Conservation (phyloP, 257 asterid genomes). For the Nyctanthes arbortristis region DNA sequence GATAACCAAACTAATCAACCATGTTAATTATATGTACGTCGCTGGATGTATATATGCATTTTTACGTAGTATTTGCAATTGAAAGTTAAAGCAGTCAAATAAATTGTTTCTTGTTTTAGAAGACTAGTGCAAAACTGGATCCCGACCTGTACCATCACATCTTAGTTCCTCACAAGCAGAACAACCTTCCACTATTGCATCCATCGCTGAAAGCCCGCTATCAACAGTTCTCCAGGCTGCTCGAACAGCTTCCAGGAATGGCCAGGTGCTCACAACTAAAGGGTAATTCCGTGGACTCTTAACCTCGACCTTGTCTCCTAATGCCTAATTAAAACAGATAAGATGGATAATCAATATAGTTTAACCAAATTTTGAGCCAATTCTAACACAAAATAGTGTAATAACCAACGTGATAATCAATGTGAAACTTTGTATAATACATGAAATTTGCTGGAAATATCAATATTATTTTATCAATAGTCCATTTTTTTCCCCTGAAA, state of each 20-base stretch:
- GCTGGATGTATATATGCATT: background rate
- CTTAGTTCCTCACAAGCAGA: slow-evolving; percentile 82
- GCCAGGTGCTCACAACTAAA: slow-evolving; percentile 94
- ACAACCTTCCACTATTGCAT: slow-evolving; percentile 89
- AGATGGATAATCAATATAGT: background rate
- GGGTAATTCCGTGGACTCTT: slow-evolving; percentile 49
- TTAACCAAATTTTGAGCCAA: background rate
- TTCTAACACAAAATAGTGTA: background rate
- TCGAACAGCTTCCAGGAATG: slow-evolving; percentile 92
- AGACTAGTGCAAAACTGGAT: background rate
- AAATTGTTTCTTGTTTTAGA: too few species aligned
- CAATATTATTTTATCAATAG: background rate
- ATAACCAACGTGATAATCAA: background rate
- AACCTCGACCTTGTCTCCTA: slow-evolving; percentile 51
- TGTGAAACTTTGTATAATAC: slow-evolving; percentile 1
- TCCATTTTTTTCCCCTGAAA: too few species aligned
- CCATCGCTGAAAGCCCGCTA: slow-evolving; percentile 69
- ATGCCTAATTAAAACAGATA: slow-evolving; percentile 33
- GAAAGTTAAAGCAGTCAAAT: background rate
- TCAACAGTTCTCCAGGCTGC: slow-evolving; percentile 76
- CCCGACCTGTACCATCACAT: slow-evolving; percentile 93
- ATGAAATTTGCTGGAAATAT: background rate
- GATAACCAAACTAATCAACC: slow-evolving; percentile 5
- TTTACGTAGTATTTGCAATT: background rate
- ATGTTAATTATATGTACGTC: background rate